phyloP scores from a whole-genome alignment of 1,139 yeast genomes.

The Magnusiomyces suaveolens region DNA sequence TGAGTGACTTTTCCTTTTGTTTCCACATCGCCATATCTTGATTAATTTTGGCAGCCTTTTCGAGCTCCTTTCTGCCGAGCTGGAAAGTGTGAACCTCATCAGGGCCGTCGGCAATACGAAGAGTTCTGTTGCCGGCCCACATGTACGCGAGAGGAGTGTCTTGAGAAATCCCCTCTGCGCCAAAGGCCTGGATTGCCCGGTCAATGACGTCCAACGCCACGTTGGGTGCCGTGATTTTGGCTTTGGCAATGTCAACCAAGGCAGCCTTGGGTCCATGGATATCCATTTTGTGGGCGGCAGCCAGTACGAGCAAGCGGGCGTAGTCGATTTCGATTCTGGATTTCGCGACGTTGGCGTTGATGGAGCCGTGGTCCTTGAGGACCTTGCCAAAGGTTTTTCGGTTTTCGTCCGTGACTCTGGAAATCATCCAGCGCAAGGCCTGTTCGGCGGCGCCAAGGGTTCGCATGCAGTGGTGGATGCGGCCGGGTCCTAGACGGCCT shows the following conservation, averaged over 20 bases:
- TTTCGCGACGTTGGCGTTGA: constrained; percentile 46
- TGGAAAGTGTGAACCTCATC: constrained; percentile 64
- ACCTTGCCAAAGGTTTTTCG: constrained; percentile 51
- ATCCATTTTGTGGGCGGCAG: constrained; percentile 60
- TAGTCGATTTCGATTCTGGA: constrained; percentile 49
- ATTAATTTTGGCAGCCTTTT: constrained; percentile 6
- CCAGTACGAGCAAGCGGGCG: constrained; percentile 49
- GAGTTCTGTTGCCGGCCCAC: constrained; percentile 50
- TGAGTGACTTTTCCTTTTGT: background rate
- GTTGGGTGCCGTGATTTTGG: constrained; percentile 59
- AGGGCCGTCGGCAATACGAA: constrained; percentile 67
- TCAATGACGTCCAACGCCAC: constrained; percentile 47
- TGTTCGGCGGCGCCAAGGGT: constrained; percentile 57
- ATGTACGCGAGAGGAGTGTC: constrained; percentile 53
- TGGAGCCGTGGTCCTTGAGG: constrained; percentile 46
- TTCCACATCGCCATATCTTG: background rate
- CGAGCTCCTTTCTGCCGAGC: constrained; percentile 42
- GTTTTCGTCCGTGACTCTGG: constrained; percentile 42
- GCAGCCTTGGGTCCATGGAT: constrained; percentile 48
- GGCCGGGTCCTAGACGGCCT: constrained; percentile 62
- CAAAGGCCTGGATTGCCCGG: constrained; percentile 61
- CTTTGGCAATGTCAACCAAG: constrained; percentile 53
- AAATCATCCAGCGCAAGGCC: constrained; percentile 44
- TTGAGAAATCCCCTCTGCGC: constrained; percentile 59
- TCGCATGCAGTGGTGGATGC: constrained; percentile 70